Evolutionary conservation across 495 filamentous ascomycete species (phyloP), one percentile per base, ranked within the genome.

Genomic region (Penicilliopsis zonata): DNA sequence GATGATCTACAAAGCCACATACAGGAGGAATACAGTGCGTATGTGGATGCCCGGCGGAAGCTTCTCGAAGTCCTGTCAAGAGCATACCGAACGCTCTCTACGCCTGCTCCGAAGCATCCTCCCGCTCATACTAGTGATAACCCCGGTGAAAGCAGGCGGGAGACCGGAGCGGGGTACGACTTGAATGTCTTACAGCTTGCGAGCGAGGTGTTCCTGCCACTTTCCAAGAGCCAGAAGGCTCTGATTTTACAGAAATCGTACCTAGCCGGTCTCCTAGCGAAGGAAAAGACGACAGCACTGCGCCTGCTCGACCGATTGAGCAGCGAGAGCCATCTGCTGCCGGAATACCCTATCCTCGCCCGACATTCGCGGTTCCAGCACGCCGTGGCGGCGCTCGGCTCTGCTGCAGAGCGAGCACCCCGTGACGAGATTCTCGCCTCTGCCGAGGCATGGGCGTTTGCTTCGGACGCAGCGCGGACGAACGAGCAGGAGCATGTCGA

Each of bases 311-410:
- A 72, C 30, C 76, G 73, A 19, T 52, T 83, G 1, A 61, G 64
- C 9, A 73, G 82, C 20, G 80, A 85, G 39, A 81, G 76, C 42
- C 76, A 82, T 34, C 61, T 85, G 3, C 65, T 83, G 1, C 74
- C 71, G 0, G 61, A 67, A 23, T 73, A 80, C 34, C 74, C 78
- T 1, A 47, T 72, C 27, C 59, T 66, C 1, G 52, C 58, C 12
- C 52, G 47, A 9, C 63, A 65, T 33, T 43, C 55, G 7, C 57
- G 55, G n/a, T 61, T 63, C 47, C 61, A 61, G 36, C 51, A 60
- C 22, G 50, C 53, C n/a, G 45, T 55, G 3, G 49, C 53, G 8
- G 47, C 50, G 4, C 42, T 63, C 3, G 47, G 36, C 14, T 41
- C 48, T 14, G 22, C 32, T 18, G 13, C 35, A 10, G 49, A 54